These are phyloP conservation scores for Stentor roeselii DNA, from an alignment of 73 alveolate genomes.

Conservation along the genomic window DNA sequence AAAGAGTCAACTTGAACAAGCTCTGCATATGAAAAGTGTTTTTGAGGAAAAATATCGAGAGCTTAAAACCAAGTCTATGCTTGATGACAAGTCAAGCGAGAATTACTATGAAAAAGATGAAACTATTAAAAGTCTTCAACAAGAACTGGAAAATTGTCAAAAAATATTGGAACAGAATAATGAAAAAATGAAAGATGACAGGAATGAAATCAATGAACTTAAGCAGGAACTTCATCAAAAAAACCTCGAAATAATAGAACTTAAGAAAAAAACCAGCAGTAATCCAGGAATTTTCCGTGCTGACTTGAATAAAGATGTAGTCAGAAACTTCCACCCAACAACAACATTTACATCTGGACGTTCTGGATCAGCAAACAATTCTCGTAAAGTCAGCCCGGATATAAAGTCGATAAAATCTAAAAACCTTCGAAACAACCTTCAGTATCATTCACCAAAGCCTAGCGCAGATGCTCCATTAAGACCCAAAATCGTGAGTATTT, in stretches of 20 bases:
- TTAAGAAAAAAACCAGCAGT: too few relatives aligned
- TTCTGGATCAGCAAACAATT: not conserved
- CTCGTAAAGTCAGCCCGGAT: not conserved
- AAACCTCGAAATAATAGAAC: not conserved
- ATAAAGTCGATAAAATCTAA: too few relatives aligned
- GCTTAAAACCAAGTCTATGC: not conserved
- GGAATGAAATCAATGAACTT: not conserved
- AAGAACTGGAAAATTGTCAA: not conserved
- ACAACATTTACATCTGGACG: not conserved
- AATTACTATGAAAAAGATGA: not conserved
- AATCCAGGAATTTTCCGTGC: not conserved
- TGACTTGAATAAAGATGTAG: not conserved
- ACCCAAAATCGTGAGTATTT: not conserved
- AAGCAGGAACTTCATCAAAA: not conserved
- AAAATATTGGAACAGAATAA: too few relatives aligned
- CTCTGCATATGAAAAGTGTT: not conserved
- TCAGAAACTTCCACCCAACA: not conserved
- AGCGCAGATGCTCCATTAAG: not conserved
- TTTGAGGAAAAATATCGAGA: constrained; percentile 23
- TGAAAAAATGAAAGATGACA: too few relatives aligned
- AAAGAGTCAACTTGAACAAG: not conserved
- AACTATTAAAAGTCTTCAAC: not conserved
- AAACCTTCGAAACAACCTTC: not conserved
- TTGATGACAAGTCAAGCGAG: not conserved
- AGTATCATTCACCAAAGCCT: not conserved